A percentile compares a stretch with the other conserved stretches of the same genome.
phyloP scores from a whole-genome alignment of 1,284 basidiomycete genomes.

The Rhizopogon parksii region DNA sequence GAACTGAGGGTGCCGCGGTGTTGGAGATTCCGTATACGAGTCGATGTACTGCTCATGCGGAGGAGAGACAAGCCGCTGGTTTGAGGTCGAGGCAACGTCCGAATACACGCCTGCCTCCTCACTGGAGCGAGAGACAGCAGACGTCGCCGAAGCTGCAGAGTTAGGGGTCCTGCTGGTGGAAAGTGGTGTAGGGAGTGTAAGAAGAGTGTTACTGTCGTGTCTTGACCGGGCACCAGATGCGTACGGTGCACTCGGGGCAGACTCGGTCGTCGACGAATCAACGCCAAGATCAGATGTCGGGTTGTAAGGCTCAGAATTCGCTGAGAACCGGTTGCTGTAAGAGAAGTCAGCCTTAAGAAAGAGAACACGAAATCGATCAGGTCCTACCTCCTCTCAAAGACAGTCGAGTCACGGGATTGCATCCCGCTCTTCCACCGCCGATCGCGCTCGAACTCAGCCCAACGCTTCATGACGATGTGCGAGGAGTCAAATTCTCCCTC shows the following conservation, averaged over 20 bases:
- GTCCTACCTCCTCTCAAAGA: constrained; percentile 65
- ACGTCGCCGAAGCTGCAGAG: constrained; percentile 41
- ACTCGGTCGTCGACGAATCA: constrained; percentile 62
- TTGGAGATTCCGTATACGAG: constrained; percentile 25
- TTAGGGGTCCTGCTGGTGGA: constrained; percentile 44
- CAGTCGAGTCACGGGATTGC: constrained; percentile 74
- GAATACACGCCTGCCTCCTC: constrained; percentile 51
- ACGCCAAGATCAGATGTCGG: constrained; percentile 40
- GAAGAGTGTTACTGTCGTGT: constrained; percentile 59
- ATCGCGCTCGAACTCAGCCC: constrained; percentile 98
- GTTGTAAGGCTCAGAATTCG: constrained; percentile 64
- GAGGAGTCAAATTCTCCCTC: constrained; percentile 94
- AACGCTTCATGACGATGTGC: constrained; percentile 98
- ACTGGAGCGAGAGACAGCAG: constrained; percentile 56
- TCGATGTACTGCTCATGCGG: constrained; percentile 43
- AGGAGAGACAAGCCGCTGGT: constrained; percentile 50
- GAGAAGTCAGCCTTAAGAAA: constrained; percentile 9
- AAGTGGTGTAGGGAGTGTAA: constrained; percentile 67
- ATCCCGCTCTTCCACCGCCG: constrained; percentile 86
- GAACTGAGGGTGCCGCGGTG: constrained; percentile 26
- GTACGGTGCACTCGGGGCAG: constrained; percentile 34
- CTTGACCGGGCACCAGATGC: constrained; percentile 40
- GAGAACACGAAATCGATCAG: neutral
- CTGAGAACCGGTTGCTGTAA: constrained; percentile 61
- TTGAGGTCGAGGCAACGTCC: constrained; percentile 50